Base-by-base conservation (phyloP, 192 early-diverging fungal genomes). In the Entomortierella chlamydospora region DNA sequence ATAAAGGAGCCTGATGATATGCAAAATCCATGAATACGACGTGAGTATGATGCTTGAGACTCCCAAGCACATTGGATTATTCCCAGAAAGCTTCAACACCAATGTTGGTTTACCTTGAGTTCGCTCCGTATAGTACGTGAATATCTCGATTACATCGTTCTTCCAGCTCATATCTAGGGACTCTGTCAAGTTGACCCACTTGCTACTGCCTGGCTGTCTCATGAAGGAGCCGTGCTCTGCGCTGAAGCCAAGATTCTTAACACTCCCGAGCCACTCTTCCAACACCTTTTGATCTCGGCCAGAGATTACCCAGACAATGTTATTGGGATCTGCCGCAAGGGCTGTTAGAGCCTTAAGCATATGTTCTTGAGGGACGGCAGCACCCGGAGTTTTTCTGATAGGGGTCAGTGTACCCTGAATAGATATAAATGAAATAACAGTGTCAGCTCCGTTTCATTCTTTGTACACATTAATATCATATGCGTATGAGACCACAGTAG, bases 171-270 rank as follows among this genome's bases (percentile, higher is more conserved):
- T 90, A 80, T 98, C 93, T 65, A 92, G 67, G 49, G 91, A 82
- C 51, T 91, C 89, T 17, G 89, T 85, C 57, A 93, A 64, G 61
- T 93, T 93, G 73, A 89, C 80, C 93, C 93, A 95, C 64, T 92
- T 89, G 29, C 86, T 87, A 49, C 68, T 77, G 0, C 87, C 86
- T 3, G 96, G 94, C 62, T 92, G 91, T 67, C 93, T 93, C 58
- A 98, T 90, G 73, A 99, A 98, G 37, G 91, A 91, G 25, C 98
- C 98, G 73, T 99, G 97, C 79, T 99, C 98, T 18, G 96, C 97
- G 64, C 93, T 93, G 29, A 93, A 85, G 0, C 96, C 95, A 50
- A 99, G 83, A 5, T 88, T 86, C 12, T 82, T 74, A 34, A 99
- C 87, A 33, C 80, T 37, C 18, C 96, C 95, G 28, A 99, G 83